Evolutionary conservation across 345 rosid species (phyloP).

Genomic region (Melastoma malabathricum): DNA sequence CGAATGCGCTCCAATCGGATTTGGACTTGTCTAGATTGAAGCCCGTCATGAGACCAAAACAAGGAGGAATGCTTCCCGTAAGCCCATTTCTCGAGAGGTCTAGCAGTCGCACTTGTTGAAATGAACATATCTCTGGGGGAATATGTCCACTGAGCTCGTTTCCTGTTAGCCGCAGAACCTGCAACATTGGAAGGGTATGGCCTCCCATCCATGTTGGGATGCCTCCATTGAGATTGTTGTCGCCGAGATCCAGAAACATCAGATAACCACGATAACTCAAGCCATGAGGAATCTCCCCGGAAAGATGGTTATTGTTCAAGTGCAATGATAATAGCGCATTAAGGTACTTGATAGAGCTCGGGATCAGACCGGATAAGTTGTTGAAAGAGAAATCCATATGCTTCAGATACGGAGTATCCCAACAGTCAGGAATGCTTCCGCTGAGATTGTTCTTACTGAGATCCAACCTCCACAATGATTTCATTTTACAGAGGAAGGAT

Average conservation of each 20-base stretch:
- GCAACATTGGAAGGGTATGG: no score
- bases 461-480: no score
- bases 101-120: no score
- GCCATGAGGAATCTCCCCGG: neutral
- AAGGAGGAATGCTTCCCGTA: no score
- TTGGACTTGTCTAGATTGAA: no score
- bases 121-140: no score
- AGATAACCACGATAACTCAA: neutral
- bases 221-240: conserved; percentile 4
- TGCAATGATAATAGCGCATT: rapidly evolving
- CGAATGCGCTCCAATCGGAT: no score
- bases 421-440: conserved; percentile 1
- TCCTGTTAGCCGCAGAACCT: no score
- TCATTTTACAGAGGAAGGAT: no score
- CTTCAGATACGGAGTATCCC: neutral
- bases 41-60: no score
- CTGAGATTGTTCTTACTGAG: neutral
- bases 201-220: conserved; percentile 7
- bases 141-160: no score
- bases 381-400: conserved; percentile 2
- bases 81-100: no score
- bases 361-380: conserved; percentile 1
- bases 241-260: neutral
- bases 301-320: conserved; percentile 5
- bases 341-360: neutral